Base-by-base conservation (phyloP, 495 filamentous ascomycete genomes). In the Opeltia flavorubescens region DNA sequence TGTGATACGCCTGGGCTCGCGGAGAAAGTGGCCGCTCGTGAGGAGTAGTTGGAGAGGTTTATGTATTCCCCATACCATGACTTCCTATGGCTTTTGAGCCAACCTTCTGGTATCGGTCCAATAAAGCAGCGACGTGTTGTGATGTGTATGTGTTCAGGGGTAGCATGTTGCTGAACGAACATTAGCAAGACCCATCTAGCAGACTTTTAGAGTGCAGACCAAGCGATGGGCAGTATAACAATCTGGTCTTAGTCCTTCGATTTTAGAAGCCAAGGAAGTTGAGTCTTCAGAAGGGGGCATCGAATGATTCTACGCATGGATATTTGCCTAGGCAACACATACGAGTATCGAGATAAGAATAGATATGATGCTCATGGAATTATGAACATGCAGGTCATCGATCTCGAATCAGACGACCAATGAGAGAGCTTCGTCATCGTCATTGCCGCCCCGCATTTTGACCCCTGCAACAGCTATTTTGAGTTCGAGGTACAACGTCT, bases 91-190 rank as follows among this genome's bases (percentile, higher is more conserved):
- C 68, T 73, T 44, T 79, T 78, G 41, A 81, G 64, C 79, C 79
- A 83, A 43, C 77, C 78, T 51, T 76, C 71, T 4, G 79, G 79
- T 29, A 83, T 77, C 18, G 79, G 79, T 7, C 79, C 79, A 51
- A 83, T 80, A 59, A 83, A 83, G 56, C 71, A 74, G 28, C 79
- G 69, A 23, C 76, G 66, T 33, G 69, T 74, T 6, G 79, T 83
- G 50, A 79, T 62, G 56, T 82, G 69, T 25, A 83, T 56, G 53
- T 83, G 79, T 39, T 72, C 66, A 17, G 78, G 69, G 41, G 71
- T 77, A 24, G 77, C 71, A 67, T 83, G 74, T 53, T 71, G 66
- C 77, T 81, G 50, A 39, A 27, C 33, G 7, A 25, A 12, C 3
- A 21, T 41, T 3, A 41, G 38, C 38, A 11, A 23, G 21, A 23